A percentile compares a stretch with the other conserved stretches of the same genome.
phyloP scores from a whole-genome alignment of 768 basidiomycete species.

The Rhodotorula sphaerocarpa region DNA sequence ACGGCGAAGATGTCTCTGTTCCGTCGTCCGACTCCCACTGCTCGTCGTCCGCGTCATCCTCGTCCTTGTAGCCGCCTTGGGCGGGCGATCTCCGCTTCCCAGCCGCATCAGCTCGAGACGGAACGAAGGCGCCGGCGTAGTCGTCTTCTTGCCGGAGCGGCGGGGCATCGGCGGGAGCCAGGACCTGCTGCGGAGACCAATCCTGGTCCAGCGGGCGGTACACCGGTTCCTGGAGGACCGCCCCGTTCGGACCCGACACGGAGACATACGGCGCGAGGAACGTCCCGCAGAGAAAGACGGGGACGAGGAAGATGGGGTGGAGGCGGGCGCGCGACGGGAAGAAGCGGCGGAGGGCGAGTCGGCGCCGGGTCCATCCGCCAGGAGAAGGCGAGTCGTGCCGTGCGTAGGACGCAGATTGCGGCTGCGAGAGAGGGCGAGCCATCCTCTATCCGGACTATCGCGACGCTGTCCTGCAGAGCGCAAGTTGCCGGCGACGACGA shows the following conservation, averaged over 20 bases:
- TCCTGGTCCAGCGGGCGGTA: slow-evolving; percentile 2
- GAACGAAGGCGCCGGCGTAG: background rate
- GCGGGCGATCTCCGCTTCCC: too few species aligned
- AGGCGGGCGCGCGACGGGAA: slow-evolving; percentile 18
- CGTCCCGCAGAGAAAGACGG: slow-evolving; percentile 32
- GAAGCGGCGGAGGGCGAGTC: background rate
- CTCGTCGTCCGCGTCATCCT: slow-evolving; percentile 17
- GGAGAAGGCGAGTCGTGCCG: too few species aligned
- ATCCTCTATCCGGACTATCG: too few species aligned
- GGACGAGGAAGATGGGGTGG: slow-evolving; percentile 32
- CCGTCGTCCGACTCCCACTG: slow-evolving; percentile 10
- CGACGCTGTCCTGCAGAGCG: too few species aligned
- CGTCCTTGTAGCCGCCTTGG: background rate
- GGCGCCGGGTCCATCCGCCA: background rate
- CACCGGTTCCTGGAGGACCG: slow-evolving; percentile 14
- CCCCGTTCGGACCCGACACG: too few species aligned
- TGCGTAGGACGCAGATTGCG: too few species aligned
- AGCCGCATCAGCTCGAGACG: too few species aligned
- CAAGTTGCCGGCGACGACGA: too few species aligned
- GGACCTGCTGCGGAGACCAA: background rate
- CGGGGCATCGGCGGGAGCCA: slow-evolving; percentile 16
- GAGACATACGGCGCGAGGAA: slow-evolving; percentile 8
- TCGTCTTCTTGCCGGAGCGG: slow-evolving; percentile 9
- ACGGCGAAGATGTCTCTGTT: background rate
- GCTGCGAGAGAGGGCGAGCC: too few species aligned